Conservation (phyloP, 305 asterid genomes). For the Solanum chacoense region DNA sequence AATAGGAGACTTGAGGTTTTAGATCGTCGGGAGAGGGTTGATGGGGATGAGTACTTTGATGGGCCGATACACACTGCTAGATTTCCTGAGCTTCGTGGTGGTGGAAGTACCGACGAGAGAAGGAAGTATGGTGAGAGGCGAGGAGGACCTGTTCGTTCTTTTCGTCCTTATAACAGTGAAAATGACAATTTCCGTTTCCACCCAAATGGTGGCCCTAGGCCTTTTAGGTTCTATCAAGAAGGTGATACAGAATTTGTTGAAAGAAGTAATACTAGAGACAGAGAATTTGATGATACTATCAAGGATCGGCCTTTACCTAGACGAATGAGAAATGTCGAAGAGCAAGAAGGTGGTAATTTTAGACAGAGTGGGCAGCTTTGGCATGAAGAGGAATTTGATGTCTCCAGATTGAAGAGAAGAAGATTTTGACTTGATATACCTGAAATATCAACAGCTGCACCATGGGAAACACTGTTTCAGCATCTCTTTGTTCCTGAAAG, state of each 20-base stretch:
- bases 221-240: slow-evolving; percentile 53
- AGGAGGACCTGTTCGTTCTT: slow-evolving; percentile 31
- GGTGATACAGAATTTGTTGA: slow-evolving; percentile 47
- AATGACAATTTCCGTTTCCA: slow-evolving; percentile 44
- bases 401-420: slow-evolving; percentile 50
- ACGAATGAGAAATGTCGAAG: slow-evolving; percentile 52
- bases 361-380: slow-evolving; percentile 41
- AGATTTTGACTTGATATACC: slow-evolving; percentile 36
- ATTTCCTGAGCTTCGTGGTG: slow-evolving; percentile 34
- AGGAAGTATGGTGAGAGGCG: slow-evolving; percentile 60
- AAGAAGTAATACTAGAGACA: slow-evolving; percentile 46
- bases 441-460: neutral
- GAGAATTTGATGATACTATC: slow-evolving; percentile 63
- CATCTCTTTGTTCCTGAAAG: neutral
- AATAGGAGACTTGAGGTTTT: slow-evolving; percentile 44
- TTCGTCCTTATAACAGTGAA: slow-evolving; percentile 42
- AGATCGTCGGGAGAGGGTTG: slow-evolving; percentile 51
- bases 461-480: neutral
- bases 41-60: slow-evolving; percentile 39
- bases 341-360: slow-evolving; percentile 55
- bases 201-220: slow-evolving; percentile 45
- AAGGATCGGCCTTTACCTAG: slow-evolving; percentile 43
- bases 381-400: slow-evolving; percentile 67
- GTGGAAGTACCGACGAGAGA: slow-evolving; percentile 44
- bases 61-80: slow-evolving; percentile 34